A percentile compares a stretch with the other conserved stretches of the same genome.
Evolutionary conservation across 139 green algal species (phyloP).

Genomic region (Raphidocelis subcapitata): DNA sequence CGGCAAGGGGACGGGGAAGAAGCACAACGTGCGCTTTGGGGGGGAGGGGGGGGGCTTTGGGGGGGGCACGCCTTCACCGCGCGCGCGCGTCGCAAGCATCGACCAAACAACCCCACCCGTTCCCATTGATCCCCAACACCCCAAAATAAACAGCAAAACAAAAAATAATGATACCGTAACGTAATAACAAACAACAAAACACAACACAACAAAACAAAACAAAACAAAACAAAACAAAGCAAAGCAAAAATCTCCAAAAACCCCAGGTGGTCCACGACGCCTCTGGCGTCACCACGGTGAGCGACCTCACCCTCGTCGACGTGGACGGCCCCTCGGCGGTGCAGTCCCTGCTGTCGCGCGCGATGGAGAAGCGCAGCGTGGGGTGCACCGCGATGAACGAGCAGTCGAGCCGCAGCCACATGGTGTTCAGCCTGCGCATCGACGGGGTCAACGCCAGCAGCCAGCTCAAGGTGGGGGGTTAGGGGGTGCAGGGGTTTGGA

Average conservation of each 20-base stretch:
- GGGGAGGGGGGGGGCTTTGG: too few species aligned
- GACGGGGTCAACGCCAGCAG: slow-evolving; percentile 64
- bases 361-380: slow-evolving; percentile 67
- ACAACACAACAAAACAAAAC: too few species aligned
- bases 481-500: too few species aligned
- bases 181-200: too few species aligned
- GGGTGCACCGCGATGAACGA: slow-evolving; percentile 92
- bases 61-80: too few species aligned
- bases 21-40: slow-evolving; percentile 55
- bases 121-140: too few species aligned
- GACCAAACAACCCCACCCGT: too few species aligned
- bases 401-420: slow-evolving; percentile 80
- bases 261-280: slow-evolving; percentile 66
- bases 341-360: slow-evolving; percentile 47
- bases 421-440: slow-evolving; percentile 85
- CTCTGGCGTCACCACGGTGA: slow-evolving; percentile 58
- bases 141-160: too few species aligned
- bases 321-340: slow-evolving; percentile 47
- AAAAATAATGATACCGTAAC: too few species aligned
- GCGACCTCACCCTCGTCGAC: slow-evolving; percentile 64
- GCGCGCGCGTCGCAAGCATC: too few species aligned
- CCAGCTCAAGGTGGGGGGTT: slow-evolving; percentile 44
- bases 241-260: too few species aligned
- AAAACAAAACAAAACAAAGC: too few species aligned
- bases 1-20: slow-evolving; percentile 51